A percentile compares a stretch with the other conserved stretches of the same genome.
phyloP scores from a whole-genome alignment of 371 early-diverging fungal species.

The Nematocida homosporus region DNA sequence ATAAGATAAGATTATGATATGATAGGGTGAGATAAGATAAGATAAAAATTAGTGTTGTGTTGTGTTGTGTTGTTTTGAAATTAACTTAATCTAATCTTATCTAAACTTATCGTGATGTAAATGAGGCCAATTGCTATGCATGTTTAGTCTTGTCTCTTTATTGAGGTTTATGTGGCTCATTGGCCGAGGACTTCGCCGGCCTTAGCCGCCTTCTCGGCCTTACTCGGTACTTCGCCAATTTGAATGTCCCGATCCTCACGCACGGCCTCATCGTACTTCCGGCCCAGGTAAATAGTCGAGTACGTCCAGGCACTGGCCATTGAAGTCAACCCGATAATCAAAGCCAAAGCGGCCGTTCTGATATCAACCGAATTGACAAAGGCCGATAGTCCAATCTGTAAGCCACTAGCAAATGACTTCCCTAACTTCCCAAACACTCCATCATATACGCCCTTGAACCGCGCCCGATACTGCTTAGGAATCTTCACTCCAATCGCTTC shows the following conservation, averaged over 20 bases:
- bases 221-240: conserved; percentile 52
- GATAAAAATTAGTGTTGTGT: background rate
- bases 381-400: conserved; percentile 53
- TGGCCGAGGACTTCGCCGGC: too few relatives aligned
- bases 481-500: conserved; percentile 66
- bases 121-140: too few relatives aligned
- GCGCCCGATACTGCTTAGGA: conserved; percentile 54
- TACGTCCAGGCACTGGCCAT: conserved; percentile 61
- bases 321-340: conserved; percentile 34
- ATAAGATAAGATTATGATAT: background rate
- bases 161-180: too few relatives aligned
- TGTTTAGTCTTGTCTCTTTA: too few relatives aligned
- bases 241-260: conserved; percentile 57
- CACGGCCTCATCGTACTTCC: conserved; percentile 60
- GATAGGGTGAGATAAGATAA: background rate
- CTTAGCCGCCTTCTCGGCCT: background rate
- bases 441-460: conserved; percentile 66
- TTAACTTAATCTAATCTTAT: too few relatives aligned
- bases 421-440: conserved; percentile 67
- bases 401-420: conserved; percentile 60
- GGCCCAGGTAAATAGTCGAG: conserved; percentile 61
- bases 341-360: conserved; percentile 30
- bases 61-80: too few relatives aligned
- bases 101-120: too few relatives aligned
- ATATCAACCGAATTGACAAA: conserved; percentile 58